Evolutionary conservation across 2,329 filamentous ascomycete species (phyloP).

Genomic region (Claviceps sp.): DNA sequence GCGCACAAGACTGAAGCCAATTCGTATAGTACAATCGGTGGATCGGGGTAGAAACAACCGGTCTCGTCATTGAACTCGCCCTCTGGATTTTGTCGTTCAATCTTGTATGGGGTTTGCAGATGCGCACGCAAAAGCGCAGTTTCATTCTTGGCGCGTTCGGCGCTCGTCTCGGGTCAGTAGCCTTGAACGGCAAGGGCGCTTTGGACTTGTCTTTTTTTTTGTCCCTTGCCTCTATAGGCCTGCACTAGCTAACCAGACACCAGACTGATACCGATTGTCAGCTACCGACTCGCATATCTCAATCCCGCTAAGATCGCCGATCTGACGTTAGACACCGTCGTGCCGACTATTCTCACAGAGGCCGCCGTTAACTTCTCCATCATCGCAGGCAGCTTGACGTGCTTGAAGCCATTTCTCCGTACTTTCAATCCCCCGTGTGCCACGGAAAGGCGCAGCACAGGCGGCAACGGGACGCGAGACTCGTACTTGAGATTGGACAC

Average conservation of each 20-base stretch:
- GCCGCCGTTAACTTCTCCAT: slow-evolving; percentile 5
- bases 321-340: neutral
- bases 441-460: neutral
- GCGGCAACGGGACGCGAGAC: neutral
- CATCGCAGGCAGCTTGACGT: slow-evolving; percentile 3
- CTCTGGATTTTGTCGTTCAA: slow-evolving; percentile 4
- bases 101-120: slow-evolving; percentile 5
- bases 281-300: slow-evolving; percentile 3
- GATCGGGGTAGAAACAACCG: slow-evolving; percentile 3
- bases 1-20: neutral
- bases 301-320: neutral
- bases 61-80: slow-evolving; percentile 3
- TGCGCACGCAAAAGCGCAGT: slow-evolving; percentile 1
- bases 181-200: neutral
- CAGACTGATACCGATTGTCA: slow-evolving; percentile 1
- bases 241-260: neutral
- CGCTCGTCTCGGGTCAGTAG: slow-evolving; percentile 2
- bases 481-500: slow-evolving; percentile 3
- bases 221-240: no score
- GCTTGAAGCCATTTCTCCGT: slow-evolving; percentile 5
- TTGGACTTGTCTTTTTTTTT: neutral
- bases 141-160: slow-evolving; percentile 6
- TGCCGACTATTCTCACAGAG: slow-evolving; percentile 5
- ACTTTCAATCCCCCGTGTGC: slow-evolving; percentile 2
- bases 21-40: slow-evolving; percentile 1